Evolutionary conservation across 2,329 filamentous ascomycete species (phyloP), one percentile per base, ranked within the genome.

Genomic region (Curvularia hawaiiensis): DNA sequence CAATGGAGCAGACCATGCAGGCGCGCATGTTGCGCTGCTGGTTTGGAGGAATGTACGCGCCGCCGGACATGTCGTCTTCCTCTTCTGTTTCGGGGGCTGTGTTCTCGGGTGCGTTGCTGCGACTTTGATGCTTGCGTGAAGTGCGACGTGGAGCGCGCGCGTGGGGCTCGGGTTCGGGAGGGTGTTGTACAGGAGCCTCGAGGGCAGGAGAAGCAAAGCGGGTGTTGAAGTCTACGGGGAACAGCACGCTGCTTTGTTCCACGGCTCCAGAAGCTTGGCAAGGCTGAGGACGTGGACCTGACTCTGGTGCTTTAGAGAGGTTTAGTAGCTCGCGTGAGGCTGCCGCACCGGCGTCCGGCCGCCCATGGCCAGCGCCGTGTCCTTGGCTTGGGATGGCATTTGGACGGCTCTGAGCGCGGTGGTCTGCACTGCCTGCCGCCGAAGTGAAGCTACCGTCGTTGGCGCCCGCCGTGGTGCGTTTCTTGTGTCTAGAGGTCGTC

Each of bases 1-100:
- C 91, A 74, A 98, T 90, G 53, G 92, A 94, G 86, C 95, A 99
- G 68, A 98, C 92, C 92, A 99, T 97, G 83, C 95, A 99, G 72
- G 95, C 95, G 79, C 95, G 93, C 67, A 96, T 85, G 76, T 91
- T 88, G 79, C 93, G 91, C 80, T 90, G 88, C 79, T 95, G 90
- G 75, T 83, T 84, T 7, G 90, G 84, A 16, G 90, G 80, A 61
- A 92, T 88, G 76, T 87, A 92, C 76, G 87, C 89, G 83, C 66
- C 66, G 52, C 60, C 56, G 49, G 58, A 26, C 31, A 56, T 41
- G 40, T 56, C 14, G 20, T 33, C n/a, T n/a, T 31, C 14, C 7
- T 18, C 45, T 45, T 31, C 47, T 16, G n/a, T 24, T 24, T 50
- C 31, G 18, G 22, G 31, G 26, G 47, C 11, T 11, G 47, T 30